Evolutionary conservation across 352 stramenopile genomes (phyloP).

Genomic region (Blastocystis sp.): DNA sequence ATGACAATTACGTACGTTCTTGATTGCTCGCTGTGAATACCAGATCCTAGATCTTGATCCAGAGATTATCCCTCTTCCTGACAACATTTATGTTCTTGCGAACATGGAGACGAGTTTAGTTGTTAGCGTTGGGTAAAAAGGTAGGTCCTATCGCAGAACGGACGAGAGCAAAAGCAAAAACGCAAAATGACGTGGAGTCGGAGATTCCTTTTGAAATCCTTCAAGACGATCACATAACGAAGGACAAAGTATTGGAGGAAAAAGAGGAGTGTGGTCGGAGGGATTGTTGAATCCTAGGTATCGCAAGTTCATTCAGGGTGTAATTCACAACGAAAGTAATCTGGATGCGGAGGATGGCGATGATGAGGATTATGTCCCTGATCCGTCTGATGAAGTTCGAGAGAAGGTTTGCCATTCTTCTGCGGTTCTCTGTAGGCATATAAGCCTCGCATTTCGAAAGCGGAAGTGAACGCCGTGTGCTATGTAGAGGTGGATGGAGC

Average conservation of each 20-base stretch:
- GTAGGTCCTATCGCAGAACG: slow-evolving; percentile 45
- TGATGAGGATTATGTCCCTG: slow-evolving; percentile 41
- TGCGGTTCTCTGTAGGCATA: neutral
- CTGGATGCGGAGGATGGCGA: neutral
- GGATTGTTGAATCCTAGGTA: neutral
- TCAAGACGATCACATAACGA: neutral
- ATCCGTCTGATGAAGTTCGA: neutral
- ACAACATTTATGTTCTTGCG: slow-evolving; percentile 22
- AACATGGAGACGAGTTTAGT: neutral
- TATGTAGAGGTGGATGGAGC: neutral
- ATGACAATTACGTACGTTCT: neutral
- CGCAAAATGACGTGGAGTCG: neutral
- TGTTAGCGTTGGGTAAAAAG: neutral
- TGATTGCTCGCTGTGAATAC: neutral
- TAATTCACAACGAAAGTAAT: neutral
- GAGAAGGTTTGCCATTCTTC: neutral
- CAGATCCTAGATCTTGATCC: slow-evolving; percentile 38
- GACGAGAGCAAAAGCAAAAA: neutral
- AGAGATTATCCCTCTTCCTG: slow-evolving; percentile 54
- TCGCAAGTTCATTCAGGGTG: slow-evolving; percentile 46
- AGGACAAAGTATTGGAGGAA: neutral
- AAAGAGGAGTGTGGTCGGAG: slow-evolving; percentile 16
- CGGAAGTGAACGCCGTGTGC: neutral
- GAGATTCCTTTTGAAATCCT: slow-evolving; percentile 40
- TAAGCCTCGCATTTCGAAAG: neutral